A percentile compares a stretch with the other conserved stretches of the same genome.
phyloP scores from a whole-genome alignment of 2,329 filamentous ascomycete species.

The Phoma sp. region DNA sequence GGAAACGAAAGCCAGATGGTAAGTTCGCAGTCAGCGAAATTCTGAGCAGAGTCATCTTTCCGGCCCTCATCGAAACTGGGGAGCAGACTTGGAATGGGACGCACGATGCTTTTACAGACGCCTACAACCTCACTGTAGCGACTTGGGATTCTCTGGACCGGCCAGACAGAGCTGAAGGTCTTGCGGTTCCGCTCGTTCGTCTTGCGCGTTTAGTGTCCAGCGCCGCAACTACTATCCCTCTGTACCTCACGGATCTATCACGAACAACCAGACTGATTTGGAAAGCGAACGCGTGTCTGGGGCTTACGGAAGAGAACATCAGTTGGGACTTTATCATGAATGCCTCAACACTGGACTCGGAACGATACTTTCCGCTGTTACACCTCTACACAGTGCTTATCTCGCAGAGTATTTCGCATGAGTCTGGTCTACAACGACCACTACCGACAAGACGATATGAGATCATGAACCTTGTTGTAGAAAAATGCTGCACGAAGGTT shows the following conservation, averaged over 20 bases:
- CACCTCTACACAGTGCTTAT: conserved; percentile 43
- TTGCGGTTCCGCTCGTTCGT: conserved; percentile 39
- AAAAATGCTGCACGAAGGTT: conserved; percentile 37
- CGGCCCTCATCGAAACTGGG: conserved; percentile 25
- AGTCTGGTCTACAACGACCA: conserved; percentile 19
- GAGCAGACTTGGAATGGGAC: not conserved
- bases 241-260: conserved; percentile 32
- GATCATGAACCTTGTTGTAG: conserved; percentile 35
- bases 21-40: conserved; percentile 30
- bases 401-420: conserved; percentile 38
- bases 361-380: conserved; percentile 33
- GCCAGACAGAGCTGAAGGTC: conserved; percentile 29
- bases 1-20: conserved; percentile 24
- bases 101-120: conserved; percentile 28
- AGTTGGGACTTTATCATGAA: conserved; percentile 35
- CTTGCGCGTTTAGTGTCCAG: conserved; percentile 40
- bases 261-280: conserved; percentile 36
- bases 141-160: conserved; percentile 38
- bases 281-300: conserved; percentile 40
- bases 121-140: conserved; percentile 32
- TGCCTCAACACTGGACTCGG: conserved; percentile 22
- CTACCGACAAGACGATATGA: conserved; percentile 24
- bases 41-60: conserved; percentile 30
- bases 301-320: conserved; percentile 19
- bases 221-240: conserved; percentile 29